Percentiles rank a stretch among this genome's conserved stretches.
These are phyloP conservation scores for Gaeumannomyces tritici DNA, from an alignment of 2,329 filamentous ascomycete genomes.

Conservation along the genomic window DNA sequence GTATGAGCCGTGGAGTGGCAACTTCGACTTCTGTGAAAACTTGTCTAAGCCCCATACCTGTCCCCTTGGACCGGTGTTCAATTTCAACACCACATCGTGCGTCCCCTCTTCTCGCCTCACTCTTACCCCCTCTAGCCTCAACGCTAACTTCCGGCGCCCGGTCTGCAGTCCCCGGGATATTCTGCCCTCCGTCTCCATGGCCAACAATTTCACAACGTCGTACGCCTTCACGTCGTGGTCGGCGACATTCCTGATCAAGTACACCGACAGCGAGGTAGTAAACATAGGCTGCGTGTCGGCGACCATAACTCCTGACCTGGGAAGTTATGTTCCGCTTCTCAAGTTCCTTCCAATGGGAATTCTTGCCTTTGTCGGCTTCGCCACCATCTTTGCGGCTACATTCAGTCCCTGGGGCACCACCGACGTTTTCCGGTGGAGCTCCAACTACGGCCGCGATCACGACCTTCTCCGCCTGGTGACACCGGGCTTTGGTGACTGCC, in stretches of 20 bases:
- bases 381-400: constrained; percentile 75
- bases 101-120: constrained; percentile 14
- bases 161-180: constrained; percentile 22
- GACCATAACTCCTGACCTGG: constrained; percentile 77
- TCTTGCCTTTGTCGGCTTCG: constrained; percentile 68
- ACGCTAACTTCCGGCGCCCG: constrained; percentile 13
- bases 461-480: constrained; percentile 88
- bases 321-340: constrained; percentile 57
- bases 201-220: constrained; percentile 65
- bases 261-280: constrained; percentile 56
- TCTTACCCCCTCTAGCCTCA: too few relatives aligned
- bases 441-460: constrained; percentile 90
- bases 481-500: constrained; percentile 89
- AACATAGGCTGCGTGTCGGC: constrained; percentile 72
- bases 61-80: constrained; percentile 67
- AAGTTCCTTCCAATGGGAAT: constrained; percentile 70
- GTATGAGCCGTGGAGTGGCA: constrained; percentile 56
- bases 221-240: constrained; percentile 82
- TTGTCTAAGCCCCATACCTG: constrained; percentile 52
- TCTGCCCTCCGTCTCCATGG: constrained; percentile 65
- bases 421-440: constrained; percentile 92
- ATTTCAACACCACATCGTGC: constrained; percentile 25
- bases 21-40: constrained; percentile 56
- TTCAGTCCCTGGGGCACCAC: constrained; percentile 90
- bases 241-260: constrained; percentile 62